These are phyloP conservation scores for Termitomyces bulborhizus DNA, from an alignment of 768 basidiomycete genomes.

Conservation along the genomic window DNA sequence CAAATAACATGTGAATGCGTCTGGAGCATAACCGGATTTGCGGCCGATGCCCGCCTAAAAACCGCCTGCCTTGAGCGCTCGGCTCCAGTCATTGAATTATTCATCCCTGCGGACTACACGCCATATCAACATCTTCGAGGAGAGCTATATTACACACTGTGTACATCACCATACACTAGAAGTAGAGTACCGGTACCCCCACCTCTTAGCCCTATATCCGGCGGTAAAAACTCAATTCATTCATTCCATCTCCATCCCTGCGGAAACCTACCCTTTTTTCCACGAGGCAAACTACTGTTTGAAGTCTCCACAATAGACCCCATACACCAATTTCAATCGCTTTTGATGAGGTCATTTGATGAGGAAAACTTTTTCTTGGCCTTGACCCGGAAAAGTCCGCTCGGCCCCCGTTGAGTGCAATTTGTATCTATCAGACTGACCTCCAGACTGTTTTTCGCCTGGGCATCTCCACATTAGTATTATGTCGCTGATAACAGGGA, in stretches of 20 bases:
- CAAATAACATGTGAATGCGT: slow-evolving; percentile 19
- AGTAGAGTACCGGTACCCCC: too few species aligned
- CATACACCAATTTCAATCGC: neutral
- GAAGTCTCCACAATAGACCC: neutral
- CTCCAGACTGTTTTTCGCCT: too few species aligned
- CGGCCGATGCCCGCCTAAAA: slow-evolving; percentile 3
- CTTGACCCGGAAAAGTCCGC: neutral
- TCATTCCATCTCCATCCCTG: slow-evolving; percentile 1
- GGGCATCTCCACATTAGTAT: too few species aligned
- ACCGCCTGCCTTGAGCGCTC: slow-evolving; percentile 6
- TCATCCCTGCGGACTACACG: neutral
- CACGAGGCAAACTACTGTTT: too few species aligned
- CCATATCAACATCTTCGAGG: too few species aligned
- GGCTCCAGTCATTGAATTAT: slow-evolving; percentile 3
- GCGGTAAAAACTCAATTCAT: too few species aligned
- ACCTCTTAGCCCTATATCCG: too few species aligned
- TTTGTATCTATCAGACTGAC: neutral
- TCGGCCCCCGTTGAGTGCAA: neutral
- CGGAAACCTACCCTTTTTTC: slow-evolving; percentile 13
- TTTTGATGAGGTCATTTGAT: too few species aligned
- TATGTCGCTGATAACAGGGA: too few species aligned
- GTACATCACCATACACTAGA: too few species aligned
- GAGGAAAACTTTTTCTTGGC: too few species aligned
- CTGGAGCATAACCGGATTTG: slow-evolving; percentile 17
- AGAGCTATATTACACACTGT: too few species aligned